Conservation (phyloP, 2,329 filamentous ascomycete genomes). For the Hymenoscyphus infarciens region DNA sequence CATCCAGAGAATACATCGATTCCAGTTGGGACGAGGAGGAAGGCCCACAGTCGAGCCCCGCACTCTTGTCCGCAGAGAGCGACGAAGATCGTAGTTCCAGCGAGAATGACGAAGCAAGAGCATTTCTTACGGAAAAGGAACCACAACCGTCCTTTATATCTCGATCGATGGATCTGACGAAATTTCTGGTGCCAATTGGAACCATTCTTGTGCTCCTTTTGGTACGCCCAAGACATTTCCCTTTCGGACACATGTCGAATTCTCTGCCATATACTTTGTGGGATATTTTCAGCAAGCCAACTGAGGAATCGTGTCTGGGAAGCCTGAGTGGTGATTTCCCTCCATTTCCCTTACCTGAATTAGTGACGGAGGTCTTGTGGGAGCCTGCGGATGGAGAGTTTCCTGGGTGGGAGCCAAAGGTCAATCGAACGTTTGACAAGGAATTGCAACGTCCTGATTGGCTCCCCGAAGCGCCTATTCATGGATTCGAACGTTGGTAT, state of each 20-base stretch:
- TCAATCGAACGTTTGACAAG: slow-evolving; percentile 10
- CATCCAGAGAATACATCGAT: slow-evolving; percentile 5
- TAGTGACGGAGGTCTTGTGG: slow-evolving; percentile 22
- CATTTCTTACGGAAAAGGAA: slow-evolving; percentile 1
- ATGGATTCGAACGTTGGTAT: slow-evolving; percentile 36
- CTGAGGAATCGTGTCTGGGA: slow-evolving; percentile 20
- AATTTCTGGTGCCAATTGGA: slow-evolving; percentile 15
- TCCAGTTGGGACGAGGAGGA: neutral
- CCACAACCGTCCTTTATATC: neutral
- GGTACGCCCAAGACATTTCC: slow-evolving; percentile 34
- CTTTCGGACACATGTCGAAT: slow-evolving; percentile 36
- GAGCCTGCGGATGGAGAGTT: slow-evolving; percentile 16
- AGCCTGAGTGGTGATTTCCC: slow-evolving; percentile 28
- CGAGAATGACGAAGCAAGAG: slow-evolving; percentile 8
- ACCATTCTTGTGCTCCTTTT: slow-evolving; percentile 33
- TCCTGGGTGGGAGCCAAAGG: slow-evolving; percentile 25
- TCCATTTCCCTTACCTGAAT: slow-evolving; percentile 32
- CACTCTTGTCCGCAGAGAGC: slow-evolving; percentile 3
- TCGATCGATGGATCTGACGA: slow-evolving; percentile 10
- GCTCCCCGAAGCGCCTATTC: slow-evolving; percentile 32
- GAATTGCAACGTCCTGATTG: slow-evolving; percentile 29
- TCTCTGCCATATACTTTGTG: slow-evolving; percentile 37
- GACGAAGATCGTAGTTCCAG: slow-evolving; percentile 3
- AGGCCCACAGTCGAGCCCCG: neutral
- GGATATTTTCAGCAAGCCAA: slow-evolving; percentile 30